A percentile compares a stretch with the other conserved stretches of the same genome.
phyloP scores from a whole-genome alignment of 192 early-diverging fungal species.

The Irineochytrium annulatum region DNA sequence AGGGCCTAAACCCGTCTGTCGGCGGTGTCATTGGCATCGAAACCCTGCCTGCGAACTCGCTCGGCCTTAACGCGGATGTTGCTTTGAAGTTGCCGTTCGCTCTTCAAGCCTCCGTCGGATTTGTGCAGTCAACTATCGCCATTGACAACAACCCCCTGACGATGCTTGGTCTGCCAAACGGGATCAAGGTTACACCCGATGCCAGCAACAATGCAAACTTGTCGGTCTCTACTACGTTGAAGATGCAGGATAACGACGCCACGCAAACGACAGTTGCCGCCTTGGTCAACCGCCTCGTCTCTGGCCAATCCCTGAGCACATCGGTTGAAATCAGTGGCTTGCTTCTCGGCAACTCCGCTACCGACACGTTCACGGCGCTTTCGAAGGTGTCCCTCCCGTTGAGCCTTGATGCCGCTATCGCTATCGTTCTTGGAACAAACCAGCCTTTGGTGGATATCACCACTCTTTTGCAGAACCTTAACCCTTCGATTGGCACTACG shows the following conservation, averaged over 20 bases:
- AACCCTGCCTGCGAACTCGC: conserved; percentile 8
- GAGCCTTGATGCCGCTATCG: conserved; percentile 23
- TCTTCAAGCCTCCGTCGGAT: conserved; percentile 10
- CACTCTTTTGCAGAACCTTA: conserved; percentile 13
- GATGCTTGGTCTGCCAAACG: background rate
- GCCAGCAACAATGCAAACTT: background rate
- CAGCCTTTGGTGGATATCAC: conserved; percentile 3
- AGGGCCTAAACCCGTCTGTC: background rate
- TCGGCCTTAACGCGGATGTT: conserved; percentile 8
- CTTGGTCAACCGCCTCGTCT: conserved; percentile 11
- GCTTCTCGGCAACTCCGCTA: conserved; percentile 7
- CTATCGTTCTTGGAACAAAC: background rate
- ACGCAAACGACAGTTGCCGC: conserved; percentile 16
- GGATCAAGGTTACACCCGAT: background rate
- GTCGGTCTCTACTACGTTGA: conserved; percentile 1
- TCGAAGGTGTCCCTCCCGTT: conserved; percentile 17
- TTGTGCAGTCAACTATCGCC: conserved; percentile 12
- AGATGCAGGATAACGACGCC: conserved; percentile 24
- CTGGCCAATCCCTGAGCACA: conserved; percentile 4
- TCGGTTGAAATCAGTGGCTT: conserved; percentile 4
- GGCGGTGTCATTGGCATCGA: conserved; percentile 10
- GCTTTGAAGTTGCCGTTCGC: conserved; percentile 14
- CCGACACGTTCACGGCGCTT: background rate
- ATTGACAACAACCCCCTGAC: conserved; percentile 18
- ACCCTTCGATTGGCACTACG: conserved; percentile 13